Evolutionary conservation across 352 stramenopile species (phyloP), one percentile per base, ranked within the genome.

Genomic region (Phytophthora pisi): DNA sequence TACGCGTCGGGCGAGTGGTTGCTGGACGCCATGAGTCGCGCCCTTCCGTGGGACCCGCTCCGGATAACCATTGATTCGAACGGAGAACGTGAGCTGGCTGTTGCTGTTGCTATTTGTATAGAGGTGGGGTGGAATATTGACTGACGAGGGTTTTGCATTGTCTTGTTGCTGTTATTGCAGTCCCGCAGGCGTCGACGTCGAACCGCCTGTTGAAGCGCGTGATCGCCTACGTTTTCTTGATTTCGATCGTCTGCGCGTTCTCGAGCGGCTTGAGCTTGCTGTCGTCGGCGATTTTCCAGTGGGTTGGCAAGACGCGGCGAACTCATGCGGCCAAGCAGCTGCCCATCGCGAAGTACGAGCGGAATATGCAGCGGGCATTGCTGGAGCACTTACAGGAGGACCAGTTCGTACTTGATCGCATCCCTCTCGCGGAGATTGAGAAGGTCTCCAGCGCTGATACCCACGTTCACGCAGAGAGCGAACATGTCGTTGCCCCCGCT

Each of bases 211-310:
- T 91, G 24, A 91, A 92, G 68, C 84, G 82, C 34, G 79, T 84
- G 24, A 71, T 92, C 18, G 84, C 82, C 26, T 94, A 91, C 63
- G 77, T 90, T 52, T 92, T 92, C 51, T 69, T 92, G 49, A 86
- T 92, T 49, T 92, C 84, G 2, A 79, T 89, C 11, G 82, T 94
- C 68, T 94, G 83, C 57, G 84, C 84, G 13, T 86, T 94, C 53
- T 94, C 82, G 16, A 94, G 83, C 52, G 85, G 83, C 4, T 55
- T 92, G 31, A 91, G 85, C 58, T 77, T 93, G 45, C 55, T 90
- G 34, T 89, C 85, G 34, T 91, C 83, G 18, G 77, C 68, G 4
- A 69, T 90, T 43, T 93, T 93, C 52, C 77, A 78, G 62, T 86
- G 76, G 64, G 71, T 91, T 47, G 81, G 81, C 20, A 87, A 80